A percentile compares a stretch with the other conserved stretches of the same genome.
phyloP scores from a whole-genome alignment of 78 protist genomes.

The Bodo saltans region DNA sequence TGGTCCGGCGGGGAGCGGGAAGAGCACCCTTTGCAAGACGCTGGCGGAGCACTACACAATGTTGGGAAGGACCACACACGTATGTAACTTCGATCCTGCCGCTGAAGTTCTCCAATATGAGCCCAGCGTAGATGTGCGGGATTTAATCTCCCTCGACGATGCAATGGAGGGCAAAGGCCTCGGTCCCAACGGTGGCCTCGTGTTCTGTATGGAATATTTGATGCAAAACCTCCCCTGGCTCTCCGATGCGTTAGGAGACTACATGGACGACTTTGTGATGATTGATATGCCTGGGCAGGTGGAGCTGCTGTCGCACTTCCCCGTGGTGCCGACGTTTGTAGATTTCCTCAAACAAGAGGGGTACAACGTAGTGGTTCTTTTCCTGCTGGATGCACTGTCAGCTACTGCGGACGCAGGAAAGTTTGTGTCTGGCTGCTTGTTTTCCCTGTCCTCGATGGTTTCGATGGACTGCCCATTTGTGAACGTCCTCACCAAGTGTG shows the following conservation, averaged over 20 bases:
- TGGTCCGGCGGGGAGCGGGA: constrained; percentile 98
- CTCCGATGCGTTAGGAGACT: constrained; percentile 76
- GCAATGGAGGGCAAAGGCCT: constrained; percentile 81
- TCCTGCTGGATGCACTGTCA: constrained; percentile 80
- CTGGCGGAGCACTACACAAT: constrained; percentile 63
- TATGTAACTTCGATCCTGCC: constrained; percentile 96
- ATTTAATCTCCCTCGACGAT: constrained; percentile 81
- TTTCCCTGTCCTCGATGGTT: constrained; percentile 84
- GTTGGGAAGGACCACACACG: constrained; percentile 66
- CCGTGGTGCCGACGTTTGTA: constrained; percentile 64
- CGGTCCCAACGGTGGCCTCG: constrained; percentile 98
- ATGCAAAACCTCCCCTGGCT: constrained; percentile 80
- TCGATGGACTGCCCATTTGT: constrained; percentile 86
- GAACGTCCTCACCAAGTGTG: constrained; percentile 87
- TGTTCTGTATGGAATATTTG: constrained; percentile 90
- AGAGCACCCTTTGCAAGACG: constrained; percentile 77
- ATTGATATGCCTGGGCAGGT: constrained; percentile 98
- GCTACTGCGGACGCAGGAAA: constrained; percentile 41
- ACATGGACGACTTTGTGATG: constrained; percentile 88
- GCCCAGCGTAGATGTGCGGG: constrained; percentile 76
- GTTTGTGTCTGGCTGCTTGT: constrained; percentile 58
- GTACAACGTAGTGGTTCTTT: constrained; percentile 56
- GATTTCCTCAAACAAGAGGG: constrained; percentile 47
- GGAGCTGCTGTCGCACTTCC: constrained; percentile 89
- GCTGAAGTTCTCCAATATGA: constrained; percentile 82